Evolutionary conservation across 2,329 filamentous ascomycete species (phyloP).

Genomic region (Talaromyces sp.): DNA sequence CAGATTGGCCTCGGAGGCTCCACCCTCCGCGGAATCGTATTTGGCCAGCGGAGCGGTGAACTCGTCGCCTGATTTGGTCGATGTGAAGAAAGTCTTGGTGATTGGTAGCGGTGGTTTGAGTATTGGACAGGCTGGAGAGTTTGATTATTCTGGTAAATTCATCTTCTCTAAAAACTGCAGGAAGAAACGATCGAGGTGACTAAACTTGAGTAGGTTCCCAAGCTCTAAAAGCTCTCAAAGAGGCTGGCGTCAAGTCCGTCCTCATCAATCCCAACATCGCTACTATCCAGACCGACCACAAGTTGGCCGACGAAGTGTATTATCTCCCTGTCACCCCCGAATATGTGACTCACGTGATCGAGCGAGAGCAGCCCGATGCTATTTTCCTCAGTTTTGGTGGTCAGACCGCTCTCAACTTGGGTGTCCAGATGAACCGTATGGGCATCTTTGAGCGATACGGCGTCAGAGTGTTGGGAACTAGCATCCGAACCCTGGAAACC

Average conservation of each 20-base stretch:
- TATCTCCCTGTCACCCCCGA: constrained; percentile 96
- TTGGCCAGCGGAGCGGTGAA: constrained; percentile 82
- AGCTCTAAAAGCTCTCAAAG: constrained; percentile 93
- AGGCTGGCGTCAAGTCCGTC: constrained; percentile 84
- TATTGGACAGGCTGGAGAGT: constrained; percentile 97
- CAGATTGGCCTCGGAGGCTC: constrained; percentile 46
- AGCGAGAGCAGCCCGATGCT: constrained; percentile 90
- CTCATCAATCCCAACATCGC: constrained; percentile 98
- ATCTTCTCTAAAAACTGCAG: background rate
- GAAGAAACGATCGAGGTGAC: background rate
- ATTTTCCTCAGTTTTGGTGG: constrained; percentile 97
- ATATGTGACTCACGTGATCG: constrained; percentile 96
- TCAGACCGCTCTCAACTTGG: constrained; percentile 92
- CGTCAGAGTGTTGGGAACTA: constrained; percentile 92
- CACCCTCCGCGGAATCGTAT: constrained; percentile 80
- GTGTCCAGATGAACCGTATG: constrained; percentile 94
- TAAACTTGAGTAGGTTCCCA: constrained; percentile 66
- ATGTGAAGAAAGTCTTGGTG: constrained; percentile 95
- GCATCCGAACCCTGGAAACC: constrained; percentile 86
- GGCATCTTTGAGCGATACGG: constrained; percentile 93
- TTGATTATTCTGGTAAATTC: constrained; percentile 87
- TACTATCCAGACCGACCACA: constrained; percentile 95
- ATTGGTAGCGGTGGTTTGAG: constrained; percentile 92
- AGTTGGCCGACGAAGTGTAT: constrained; percentile 94
- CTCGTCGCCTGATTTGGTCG: constrained; percentile 66